Percentiles rank a stretch among this genome's conserved stretches.
phyloP scores from a whole-genome alignment of 2,329 filamentous ascomycete species.

The Endothia cerciana region DNA sequence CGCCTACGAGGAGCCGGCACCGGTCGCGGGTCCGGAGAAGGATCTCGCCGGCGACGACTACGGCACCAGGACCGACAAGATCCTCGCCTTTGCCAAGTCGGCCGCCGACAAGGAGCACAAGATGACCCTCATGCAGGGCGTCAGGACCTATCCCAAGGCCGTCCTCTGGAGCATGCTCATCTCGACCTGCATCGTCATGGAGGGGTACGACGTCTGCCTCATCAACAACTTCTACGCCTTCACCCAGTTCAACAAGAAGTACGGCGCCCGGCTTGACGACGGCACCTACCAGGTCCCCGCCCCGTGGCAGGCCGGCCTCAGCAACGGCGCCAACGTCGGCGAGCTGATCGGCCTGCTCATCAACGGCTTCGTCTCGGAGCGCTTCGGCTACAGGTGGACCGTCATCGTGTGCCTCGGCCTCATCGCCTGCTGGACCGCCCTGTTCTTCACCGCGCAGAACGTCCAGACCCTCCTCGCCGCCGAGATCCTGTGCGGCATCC shows the following conservation, averaged over 20 bases:
- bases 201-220: constrained; percentile 82
- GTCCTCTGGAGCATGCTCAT: constrained; percentile 83
- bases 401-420: constrained; percentile 61
- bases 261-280: constrained; percentile 33
- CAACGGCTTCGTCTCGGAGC: constrained; percentile 68
- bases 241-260: constrained; percentile 36
- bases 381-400: constrained; percentile 69
- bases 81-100: constrained; percentile 50
- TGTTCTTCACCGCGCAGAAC: constrained; percentile 68
- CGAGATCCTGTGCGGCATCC: constrained; percentile 66
- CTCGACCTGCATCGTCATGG: constrained; percentile 91
- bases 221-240: constrained; percentile 73
- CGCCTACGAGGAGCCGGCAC: constrained; percentile 17
- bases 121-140: constrained; percentile 76
- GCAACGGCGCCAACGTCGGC: constrained; percentile 57
- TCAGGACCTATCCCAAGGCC: constrained; percentile 85
- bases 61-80: constrained; percentile 37
- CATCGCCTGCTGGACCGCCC: constrained; percentile 61
- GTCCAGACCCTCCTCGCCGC: constrained; percentile 62
- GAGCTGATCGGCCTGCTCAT: constrained; percentile 69
- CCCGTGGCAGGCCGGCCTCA: constrained; percentile 43
- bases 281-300: constrained; percentile 39
- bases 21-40: constrained; percentile 27
- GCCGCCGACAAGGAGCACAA: constrained; percentile 66
- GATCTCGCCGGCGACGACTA: constrained; percentile 24